Evolutionary conservation across 2,329 filamentous ascomycete species (phyloP).

Genomic region (Penicillium aurantiogriseum): DNA sequence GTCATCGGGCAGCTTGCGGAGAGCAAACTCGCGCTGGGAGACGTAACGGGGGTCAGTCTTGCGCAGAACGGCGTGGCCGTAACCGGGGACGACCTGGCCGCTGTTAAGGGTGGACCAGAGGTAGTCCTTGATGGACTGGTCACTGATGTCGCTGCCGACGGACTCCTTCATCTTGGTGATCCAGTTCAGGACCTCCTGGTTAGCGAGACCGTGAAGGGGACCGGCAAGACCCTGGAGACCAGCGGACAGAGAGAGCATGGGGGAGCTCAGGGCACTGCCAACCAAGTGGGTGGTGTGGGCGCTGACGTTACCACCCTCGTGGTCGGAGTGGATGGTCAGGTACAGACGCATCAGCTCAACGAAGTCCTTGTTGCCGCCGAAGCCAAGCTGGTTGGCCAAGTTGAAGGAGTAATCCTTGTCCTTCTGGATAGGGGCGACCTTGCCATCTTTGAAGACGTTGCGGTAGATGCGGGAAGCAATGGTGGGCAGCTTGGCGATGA

Average conservation of each 20-base stretch:
- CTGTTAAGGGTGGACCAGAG: constrained; percentile 96
- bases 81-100: constrained; percentile 94
- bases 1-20: constrained; percentile 90
- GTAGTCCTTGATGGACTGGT: constrained; percentile 97
- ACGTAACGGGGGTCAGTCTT: constrained; percentile 99
- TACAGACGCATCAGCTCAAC: constrained; percentile 98
- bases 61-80: constrained; percentile 97
- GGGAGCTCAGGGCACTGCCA: constrained; percentile 92
- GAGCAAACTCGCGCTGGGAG: constrained; percentile 95
- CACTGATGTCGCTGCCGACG: constrained; percentile 90
- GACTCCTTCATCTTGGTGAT: constrained; percentile 97
- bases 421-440: constrained; percentile 93
- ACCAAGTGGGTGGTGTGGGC: constrained; percentile 99
- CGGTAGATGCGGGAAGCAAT: constrained; percentile 99
- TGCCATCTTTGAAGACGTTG: constrained; percentile 99
- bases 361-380: constrained; percentile 91
- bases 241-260: constrained; percentile 92
- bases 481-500: constrained; percentile 98
- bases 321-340: constrained; percentile 99
- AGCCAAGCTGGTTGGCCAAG: constrained; percentile 99
- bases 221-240: constrained; percentile 98
- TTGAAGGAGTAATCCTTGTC: constrained; percentile 99
- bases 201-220: constrained; percentile 96
- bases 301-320: constrained; percentile 98
- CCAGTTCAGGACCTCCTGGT: constrained; percentile 99